These are phyloP conservation scores for Claviceps humidiphila DNA, from an alignment of 2,329 filamentous ascomycete genomes.

Conservation along the genomic window DNA sequence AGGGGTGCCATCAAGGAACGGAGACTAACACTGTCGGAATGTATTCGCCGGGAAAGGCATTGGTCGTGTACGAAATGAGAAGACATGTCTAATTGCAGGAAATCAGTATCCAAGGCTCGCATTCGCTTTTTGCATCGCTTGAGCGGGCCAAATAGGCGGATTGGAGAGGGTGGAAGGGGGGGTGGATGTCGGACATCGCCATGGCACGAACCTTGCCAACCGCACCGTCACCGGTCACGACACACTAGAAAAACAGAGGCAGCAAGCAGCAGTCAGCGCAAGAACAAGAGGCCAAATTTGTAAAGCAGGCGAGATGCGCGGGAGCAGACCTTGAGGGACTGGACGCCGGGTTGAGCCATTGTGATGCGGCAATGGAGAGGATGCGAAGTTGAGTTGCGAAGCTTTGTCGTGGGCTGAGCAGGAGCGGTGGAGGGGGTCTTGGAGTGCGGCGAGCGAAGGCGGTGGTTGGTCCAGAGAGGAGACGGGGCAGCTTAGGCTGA, in stretches of 20 bases:
- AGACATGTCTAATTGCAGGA: constrained; percentile 68
- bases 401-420: constrained; percentile 1
- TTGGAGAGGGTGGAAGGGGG: background rate
- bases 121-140: background rate
- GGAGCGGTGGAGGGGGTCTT: constrained; percentile 4
- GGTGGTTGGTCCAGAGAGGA: background rate
- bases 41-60: constrained; percentile 99
- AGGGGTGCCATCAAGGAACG: constrained; percentile 4
- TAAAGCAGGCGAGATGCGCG: background rate
- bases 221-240: constrained; percentile 97
- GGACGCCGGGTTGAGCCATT: constrained; percentile 76
- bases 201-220: constrained; percentile 59
- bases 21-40: constrained; percentile 87
- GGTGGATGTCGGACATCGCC: background rate
- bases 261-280: constrained; percentile 15
- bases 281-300: constrained; percentile 1
- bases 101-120: background rate
- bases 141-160: constrained; percentile 1
- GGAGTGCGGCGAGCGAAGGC: constrained; percentile 3
- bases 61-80: constrained; percentile 97
- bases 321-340: constrained; percentile 71
- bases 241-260: constrained; percentile 50
- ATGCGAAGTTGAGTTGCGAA: background rate
- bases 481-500: background rate
- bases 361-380: constrained; percentile 4